Conservation (phyloP, 225 moss, liverwort and hornwort species). For the Neckera pumila region DNA sequence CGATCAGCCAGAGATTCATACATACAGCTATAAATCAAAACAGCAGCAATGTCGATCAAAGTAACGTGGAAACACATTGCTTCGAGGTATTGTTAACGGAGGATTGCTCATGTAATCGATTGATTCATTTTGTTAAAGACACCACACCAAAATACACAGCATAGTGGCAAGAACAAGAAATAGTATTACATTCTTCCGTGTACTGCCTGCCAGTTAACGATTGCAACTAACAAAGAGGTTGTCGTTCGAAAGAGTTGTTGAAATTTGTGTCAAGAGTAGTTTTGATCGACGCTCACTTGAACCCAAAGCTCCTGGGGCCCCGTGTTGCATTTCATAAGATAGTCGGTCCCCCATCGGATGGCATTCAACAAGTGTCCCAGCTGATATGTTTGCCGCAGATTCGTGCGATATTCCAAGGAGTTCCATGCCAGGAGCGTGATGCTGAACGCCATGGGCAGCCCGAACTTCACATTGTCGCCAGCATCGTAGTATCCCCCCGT, state of each 20-base stretch:
- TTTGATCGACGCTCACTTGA: constrained; percentile 3
- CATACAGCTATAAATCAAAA: no score
- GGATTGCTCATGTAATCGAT: no score
- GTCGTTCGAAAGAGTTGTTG: no score
- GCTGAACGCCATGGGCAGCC: constrained; percentile 32
- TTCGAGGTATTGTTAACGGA: no score
- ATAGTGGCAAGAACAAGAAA: background rate
- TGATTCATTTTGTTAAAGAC: background rate
- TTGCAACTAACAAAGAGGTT: background rate
- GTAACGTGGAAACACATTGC: background rate
- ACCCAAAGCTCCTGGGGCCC: constrained; percentile 22
- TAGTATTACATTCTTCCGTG: background rate
- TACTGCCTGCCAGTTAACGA: no score
- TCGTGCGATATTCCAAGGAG: constrained; percentile 7
- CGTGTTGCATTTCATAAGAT: constrained; percentile 27
- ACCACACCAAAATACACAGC: background rate
- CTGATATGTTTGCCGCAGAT: constrained; percentile 5
- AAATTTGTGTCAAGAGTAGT: background rate
- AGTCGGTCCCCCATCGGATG: constrained; percentile 38
- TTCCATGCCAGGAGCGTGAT: constrained; percentile 26
- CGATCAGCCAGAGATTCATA: background rate
- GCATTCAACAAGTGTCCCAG: constrained; percentile 19
- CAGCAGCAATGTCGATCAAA: background rate
- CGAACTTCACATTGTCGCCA: constrained; percentile 24
- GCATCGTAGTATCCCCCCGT: constrained; percentile 20